phyloP scores from a whole-genome alignment of 2,329 filamentous ascomycete genomes.

The Thermothelomyces thermophilus region DNA sequence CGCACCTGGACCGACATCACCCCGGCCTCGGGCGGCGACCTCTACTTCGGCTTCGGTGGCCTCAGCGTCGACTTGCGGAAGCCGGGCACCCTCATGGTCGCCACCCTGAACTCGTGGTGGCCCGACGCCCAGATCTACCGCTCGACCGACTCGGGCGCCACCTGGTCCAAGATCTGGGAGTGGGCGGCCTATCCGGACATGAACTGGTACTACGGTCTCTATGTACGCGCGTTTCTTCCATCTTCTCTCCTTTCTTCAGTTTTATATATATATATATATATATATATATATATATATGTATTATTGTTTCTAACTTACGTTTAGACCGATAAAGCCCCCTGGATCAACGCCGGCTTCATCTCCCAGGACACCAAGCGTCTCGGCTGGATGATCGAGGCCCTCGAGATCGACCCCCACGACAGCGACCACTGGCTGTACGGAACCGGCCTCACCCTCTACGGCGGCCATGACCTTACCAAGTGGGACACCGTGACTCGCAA shows the following conservation, averaged over 20 bases:
- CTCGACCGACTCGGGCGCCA: constrained; percentile 47
- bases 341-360: constrained; percentile 46
- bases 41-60: constrained; percentile 51
- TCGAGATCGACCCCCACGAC: constrained; percentile 53
- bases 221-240: constrained; percentile 9
- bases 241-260: too few relatives aligned
- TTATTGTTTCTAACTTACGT: neutral
- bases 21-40: constrained; percentile 40
- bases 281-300: neutral
- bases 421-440: constrained; percentile 56
- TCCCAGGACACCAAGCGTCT: constrained; percentile 43
- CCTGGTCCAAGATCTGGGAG: constrained; percentile 49
- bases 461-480: constrained; percentile 46
- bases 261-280: neutral
- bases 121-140: constrained; percentile 52
- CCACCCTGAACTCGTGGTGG: constrained; percentile 52
- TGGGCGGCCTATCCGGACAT: constrained; percentile 41
- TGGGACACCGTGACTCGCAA: constrained; percentile 44
- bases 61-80: constrained; percentile 47
- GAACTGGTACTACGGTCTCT: constrained; percentile 37
- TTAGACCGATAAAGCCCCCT: constrained; percentile 43
- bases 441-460: constrained; percentile 40
- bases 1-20: constrained; percentile 51
- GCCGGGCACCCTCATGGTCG: constrained; percentile 51
- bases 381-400: constrained; percentile 55